A percentile compares a stretch with the other conserved stretches of the same genome.
Conservation (phyloP, 2,329 filamentous ascomycete genomes). For the Chrysoporthe deuterocubensis region DNA sequence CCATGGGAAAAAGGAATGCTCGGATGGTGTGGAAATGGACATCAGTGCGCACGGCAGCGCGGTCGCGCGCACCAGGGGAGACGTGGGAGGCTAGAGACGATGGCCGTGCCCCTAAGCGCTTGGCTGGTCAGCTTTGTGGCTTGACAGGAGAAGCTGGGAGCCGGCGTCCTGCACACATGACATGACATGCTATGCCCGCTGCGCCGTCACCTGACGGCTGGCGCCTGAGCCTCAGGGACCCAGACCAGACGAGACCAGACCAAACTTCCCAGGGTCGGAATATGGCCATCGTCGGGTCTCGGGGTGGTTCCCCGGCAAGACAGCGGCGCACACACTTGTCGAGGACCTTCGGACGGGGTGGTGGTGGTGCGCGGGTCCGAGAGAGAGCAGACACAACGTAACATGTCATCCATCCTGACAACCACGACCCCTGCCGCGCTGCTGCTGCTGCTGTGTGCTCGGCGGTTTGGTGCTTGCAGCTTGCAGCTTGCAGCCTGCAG, state of each 20-base stretch:
- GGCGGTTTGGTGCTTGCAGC: too few relatives aligned
- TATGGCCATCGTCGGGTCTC: too few relatives aligned
- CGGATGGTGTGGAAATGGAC: neutral
- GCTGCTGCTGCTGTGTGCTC: neutral
- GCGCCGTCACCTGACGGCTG: neutral
- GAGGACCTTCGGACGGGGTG: neutral
- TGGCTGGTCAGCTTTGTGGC: neutral
- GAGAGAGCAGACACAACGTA: conserved; percentile 4
- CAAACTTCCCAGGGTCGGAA: too few relatives aligned
- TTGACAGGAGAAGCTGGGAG: neutral
- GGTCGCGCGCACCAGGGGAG: neutral
- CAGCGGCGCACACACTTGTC: neutral
- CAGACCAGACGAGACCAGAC: neutral
- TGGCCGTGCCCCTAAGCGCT: neutral
- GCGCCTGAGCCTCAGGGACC: neutral
- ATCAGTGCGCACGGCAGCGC: neutral
- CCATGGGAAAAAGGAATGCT: neutral
- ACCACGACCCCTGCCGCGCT: neutral
- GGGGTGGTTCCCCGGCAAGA: too few relatives aligned
- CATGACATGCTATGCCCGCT: neutral
- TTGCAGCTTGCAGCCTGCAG: neutral
- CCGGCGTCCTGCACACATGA: neutral
- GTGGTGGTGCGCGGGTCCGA: neutral
- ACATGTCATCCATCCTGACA: neutral
- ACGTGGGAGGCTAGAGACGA: neutral